These are phyloP conservation scores for Scutellaria galericulata DNA, from an alignment of 257 asterid species.

Conservation along the genomic window DNA sequence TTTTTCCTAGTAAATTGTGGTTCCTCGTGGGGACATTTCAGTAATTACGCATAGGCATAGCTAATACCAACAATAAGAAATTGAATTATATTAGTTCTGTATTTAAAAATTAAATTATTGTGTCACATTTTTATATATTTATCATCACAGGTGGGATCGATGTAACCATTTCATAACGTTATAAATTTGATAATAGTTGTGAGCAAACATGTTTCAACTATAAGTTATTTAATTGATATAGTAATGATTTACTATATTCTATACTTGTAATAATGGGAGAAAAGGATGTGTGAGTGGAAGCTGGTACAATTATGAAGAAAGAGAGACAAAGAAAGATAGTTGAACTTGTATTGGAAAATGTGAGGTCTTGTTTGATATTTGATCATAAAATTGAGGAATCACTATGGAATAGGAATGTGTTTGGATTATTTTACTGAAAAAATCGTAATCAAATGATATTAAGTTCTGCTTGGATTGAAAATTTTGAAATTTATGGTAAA, in stretches of 20 bases:
- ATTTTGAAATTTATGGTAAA: too few species aligned
- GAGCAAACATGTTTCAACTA: too few species aligned
- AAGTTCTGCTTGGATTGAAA: too few species aligned
- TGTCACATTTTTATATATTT: background rate
- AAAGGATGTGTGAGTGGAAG: constrained; percentile 7
- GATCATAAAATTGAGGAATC: background rate
- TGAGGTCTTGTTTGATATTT: background rate
- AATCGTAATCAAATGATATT: too few species aligned
- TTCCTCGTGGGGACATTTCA: constrained; percentile 22
- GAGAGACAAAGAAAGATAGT: background rate
- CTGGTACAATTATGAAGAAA: constrained; percentile 22
- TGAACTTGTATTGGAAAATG: background rate
- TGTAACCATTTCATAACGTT: too few species aligned
- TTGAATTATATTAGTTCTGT: background rate
- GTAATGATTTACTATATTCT: background rate
- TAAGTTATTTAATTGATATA: background rate
- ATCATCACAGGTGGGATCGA: too few species aligned
- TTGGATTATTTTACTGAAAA: too few species aligned
- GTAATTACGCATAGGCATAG: background rate
- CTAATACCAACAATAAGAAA: background rate
- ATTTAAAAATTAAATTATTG: background rate
- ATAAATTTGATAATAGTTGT: too few species aligned
- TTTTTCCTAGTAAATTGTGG: background rate
- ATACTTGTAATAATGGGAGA: background rate
- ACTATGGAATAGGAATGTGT: too few species aligned